Evolutionary conservation across 805 yeast genomes (phyloP).

Genomic region (Metschnikowia proteae): DNA sequence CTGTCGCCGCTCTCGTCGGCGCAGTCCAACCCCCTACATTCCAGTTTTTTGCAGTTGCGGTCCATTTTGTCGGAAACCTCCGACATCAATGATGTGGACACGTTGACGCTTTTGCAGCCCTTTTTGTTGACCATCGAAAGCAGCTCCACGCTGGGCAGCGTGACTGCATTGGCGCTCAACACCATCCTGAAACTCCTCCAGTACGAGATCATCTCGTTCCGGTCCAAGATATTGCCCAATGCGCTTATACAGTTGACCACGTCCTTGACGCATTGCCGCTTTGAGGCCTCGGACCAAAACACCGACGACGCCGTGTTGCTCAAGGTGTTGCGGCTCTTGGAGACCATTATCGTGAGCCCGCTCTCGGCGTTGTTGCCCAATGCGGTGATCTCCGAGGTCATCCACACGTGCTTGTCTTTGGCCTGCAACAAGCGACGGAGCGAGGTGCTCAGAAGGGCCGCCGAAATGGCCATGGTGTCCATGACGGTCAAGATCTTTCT

Average conservation of each 20-base stretch:
- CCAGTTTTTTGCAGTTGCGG: slow-evolving; percentile 76
- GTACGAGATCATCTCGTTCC: slow-evolving; percentile 58
- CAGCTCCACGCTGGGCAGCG: slow-evolving; percentile 78
- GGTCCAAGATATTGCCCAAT: slow-evolving; percentile 52
- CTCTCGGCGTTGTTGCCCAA: slow-evolving; percentile 68
- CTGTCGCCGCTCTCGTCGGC: slow-evolving; percentile 22
- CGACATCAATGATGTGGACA: slow-evolving; percentile 55
- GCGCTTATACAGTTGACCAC: slow-evolving; percentile 64
- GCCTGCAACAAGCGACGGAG: slow-evolving; percentile 91
- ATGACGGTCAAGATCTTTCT: slow-evolving; percentile 68
- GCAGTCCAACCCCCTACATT: slow-evolving; percentile 55
- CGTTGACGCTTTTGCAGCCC: slow-evolving; percentile 77
- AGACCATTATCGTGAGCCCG: slow-evolving; percentile 58
- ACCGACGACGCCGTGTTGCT: slow-evolving; percentile 89
- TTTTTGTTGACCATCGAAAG: slow-evolving; percentile 80
- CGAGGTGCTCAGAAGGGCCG: slow-evolving; percentile 83
- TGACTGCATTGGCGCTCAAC: slow-evolving; percentile 76
- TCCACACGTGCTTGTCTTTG: slow-evolving; percentile 85
- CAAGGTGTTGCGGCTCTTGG: slow-evolving; percentile 74
- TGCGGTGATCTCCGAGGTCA: slow-evolving; percentile 79
- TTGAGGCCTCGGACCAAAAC: slow-evolving; percentile 90
- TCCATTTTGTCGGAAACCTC: slow-evolving; percentile 59
- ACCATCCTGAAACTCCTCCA: slow-evolving; percentile 71
- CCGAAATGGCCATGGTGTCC: slow-evolving; percentile 73
- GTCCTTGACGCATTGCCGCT: slow-evolving; percentile 87